Conservation (phyloP, 2,329 filamentous ascomycete species). For the Nigrospora sphaerica region DNA sequence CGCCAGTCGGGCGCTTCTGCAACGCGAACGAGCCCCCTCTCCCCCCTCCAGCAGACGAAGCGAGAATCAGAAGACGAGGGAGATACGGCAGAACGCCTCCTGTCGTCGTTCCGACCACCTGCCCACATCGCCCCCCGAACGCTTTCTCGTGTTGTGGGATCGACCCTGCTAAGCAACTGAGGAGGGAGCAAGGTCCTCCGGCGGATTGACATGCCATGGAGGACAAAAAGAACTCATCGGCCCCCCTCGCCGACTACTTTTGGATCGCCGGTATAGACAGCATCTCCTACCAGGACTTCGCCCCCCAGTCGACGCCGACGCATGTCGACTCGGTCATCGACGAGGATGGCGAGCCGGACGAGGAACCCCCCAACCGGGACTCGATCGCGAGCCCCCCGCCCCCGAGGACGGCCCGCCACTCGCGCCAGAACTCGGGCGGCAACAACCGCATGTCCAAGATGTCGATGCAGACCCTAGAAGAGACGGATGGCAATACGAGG, state of each 20-base stretch:
- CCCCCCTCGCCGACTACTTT: conserved; percentile 67
- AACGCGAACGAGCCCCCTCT: no score
- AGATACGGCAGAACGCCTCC: neutral
- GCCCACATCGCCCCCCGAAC: neutral
- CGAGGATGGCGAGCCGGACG: conserved; percentile 53
- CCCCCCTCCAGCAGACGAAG: no score
- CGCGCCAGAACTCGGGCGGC: conserved; percentile 46
- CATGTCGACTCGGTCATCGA: conserved; percentile 52
- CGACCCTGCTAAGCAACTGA: no score
- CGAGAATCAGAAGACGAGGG: neutral
- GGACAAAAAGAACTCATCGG: conserved; percentile 45
- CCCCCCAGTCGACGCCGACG: conserved; percentile 26
- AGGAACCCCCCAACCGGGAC: conserved; percentile 10
- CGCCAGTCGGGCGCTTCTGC: no score
- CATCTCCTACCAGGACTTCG: conserved; percentile 54
- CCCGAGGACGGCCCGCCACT: conserved; percentile 44
- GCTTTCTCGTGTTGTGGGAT: no score
- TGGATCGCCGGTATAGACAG: conserved; percentile 69
- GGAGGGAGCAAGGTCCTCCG: conserved; percentile 7
- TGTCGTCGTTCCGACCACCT: neutral
- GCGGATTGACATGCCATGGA: conserved; percentile 41
- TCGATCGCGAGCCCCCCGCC: conserved; percentile 13
- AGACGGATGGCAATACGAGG: conserved; percentile 47
- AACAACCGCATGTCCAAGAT: conserved; percentile 49
- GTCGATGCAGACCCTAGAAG: conserved; percentile 47